These are phyloP conservation scores for Saccharomyces hybrid DNA, from an alignment of 1,139 yeast species.

Conservation along the genomic window DNA sequence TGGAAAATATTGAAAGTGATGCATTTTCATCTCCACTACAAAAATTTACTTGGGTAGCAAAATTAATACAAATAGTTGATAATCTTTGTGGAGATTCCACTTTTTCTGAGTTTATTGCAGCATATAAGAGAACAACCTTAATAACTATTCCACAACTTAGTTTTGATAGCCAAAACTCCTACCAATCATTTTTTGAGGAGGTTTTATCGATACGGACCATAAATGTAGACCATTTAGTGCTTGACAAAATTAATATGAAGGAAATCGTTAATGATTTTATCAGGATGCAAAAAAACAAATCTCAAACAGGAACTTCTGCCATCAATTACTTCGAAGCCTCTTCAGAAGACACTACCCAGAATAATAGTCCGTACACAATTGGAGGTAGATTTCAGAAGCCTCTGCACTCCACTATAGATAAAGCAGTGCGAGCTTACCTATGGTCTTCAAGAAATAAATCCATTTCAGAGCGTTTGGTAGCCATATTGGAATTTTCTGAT, in stretches of 20 bases:
- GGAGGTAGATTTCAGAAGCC: background rate
- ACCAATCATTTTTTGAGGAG: background rate
- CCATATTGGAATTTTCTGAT: background rate
- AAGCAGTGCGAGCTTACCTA: background rate
- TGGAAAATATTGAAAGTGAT: too few species aligned
- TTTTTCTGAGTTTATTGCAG: background rate
- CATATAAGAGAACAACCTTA: background rate
- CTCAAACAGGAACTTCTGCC: background rate
- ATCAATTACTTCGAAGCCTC: background rate
- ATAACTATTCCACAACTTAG: background rate
- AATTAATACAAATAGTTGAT: background rate
- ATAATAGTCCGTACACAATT: background rate
- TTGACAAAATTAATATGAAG: background rate
- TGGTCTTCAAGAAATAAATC: background rate
- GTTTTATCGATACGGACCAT: background rate
- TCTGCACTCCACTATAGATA: background rate
- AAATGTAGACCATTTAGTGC: background rate
- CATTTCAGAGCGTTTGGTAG: background rate
- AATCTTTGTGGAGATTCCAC: constrained; percentile 3
- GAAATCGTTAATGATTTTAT: background rate
- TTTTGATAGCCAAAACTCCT: background rate
- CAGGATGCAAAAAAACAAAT: background rate
- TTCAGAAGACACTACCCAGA: background rate
- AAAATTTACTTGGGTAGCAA: background rate
- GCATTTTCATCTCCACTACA: background rate